phyloP scores from a whole-genome alignment of 31 red algal genomes.

The Porphyra umbilicalis region DNA sequence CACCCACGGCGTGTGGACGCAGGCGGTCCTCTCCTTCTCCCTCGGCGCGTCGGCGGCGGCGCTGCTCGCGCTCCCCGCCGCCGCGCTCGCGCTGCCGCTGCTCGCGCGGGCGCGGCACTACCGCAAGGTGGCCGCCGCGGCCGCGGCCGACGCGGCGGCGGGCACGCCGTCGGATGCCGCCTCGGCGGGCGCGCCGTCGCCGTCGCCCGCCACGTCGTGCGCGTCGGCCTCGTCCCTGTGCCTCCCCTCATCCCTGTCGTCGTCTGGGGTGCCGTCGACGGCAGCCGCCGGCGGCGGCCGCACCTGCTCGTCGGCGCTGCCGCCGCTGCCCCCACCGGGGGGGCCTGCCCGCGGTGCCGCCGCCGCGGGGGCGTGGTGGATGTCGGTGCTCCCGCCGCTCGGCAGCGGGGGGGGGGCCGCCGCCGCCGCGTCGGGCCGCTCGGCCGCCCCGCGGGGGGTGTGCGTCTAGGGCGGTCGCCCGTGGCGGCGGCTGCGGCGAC shows the following conservation, averaged over 20 bases:
- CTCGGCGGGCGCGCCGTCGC: no score
- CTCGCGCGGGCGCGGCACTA: neutral
- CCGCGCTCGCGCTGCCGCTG: neutral
- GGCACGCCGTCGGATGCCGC: no score
- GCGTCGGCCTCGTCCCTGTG: neutral
- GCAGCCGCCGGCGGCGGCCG: neutral
- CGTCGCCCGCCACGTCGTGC: neutral
- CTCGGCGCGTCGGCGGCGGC: neutral
- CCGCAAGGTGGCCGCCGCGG: neutral
- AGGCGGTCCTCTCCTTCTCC: neutral
- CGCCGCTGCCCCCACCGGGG: neutral
- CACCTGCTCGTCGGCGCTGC: neutral
- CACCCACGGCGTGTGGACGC: neutral
- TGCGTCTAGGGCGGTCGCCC: no score
- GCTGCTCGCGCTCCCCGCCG: neutral
- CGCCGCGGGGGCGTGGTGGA: neutral
- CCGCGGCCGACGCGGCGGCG: neutral
- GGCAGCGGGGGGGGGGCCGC: no score
- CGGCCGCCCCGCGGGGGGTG: no score
- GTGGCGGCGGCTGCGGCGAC: no score
- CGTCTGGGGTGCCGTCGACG: neutral
- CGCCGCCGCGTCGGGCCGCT: no score
- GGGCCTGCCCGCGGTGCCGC: neutral
- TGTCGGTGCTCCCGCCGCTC: neutral
- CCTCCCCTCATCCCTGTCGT: neutral